Base-by-base conservation (phyloP, 345 rosid species). In the Garcia nutans region DNA sequence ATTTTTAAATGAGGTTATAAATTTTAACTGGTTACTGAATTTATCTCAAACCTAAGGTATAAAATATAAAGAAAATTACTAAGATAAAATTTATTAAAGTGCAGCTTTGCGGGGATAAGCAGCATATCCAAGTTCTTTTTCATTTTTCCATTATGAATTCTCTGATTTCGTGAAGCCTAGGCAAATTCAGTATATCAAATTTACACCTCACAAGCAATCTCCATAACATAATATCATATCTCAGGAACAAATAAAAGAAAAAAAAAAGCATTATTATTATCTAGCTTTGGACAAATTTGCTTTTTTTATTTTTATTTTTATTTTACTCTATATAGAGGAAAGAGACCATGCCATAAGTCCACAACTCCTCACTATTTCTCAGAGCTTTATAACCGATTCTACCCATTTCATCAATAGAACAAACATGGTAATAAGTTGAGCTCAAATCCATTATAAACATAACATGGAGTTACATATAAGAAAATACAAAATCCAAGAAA, bases 331-430 rank as follows among this genome's bases (percentile, higher is more conserved):
- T n/a, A 20, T 49, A 8, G 62, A 17, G 22, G 20, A 31, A 16
- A n/a, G 44, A 12, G 75, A 11, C 75, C 75, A 62, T n/a, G n/a
- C n/a, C 79, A 42, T 10, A 22, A 60, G 58, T 73, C 85, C 81
- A 77, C 86, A 59, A 22, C 55, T 65, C 65, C 24, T 73, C 52
- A 66, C 67, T 77, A 56, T 20, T 77, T 77, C 77, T 67, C 55
- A 66, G 56, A 79, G 68, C 76, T 73, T 68, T 74, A 75, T 58
- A 79, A 80, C 88, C 41, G 86, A 82, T 85, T 91, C 89, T 75
- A 87, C 87, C 86, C 61, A n/a, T n/a, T n/a, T n/a, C n/a, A n/a
- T n/a, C n/a, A n/a, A n/a, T n/a, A n/a, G n/a, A n/a, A n/a, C n/a
- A n/a, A n/a, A n/a, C n/a, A n/a, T n/a, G n/a, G n/a, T n/a, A n/a